Percentiles rank a stretch among this genome's conserved stretches.
phyloP scores from a whole-genome alignment of 1,284 basidiomycete species.

The Gymnopus androsaceus region DNA sequence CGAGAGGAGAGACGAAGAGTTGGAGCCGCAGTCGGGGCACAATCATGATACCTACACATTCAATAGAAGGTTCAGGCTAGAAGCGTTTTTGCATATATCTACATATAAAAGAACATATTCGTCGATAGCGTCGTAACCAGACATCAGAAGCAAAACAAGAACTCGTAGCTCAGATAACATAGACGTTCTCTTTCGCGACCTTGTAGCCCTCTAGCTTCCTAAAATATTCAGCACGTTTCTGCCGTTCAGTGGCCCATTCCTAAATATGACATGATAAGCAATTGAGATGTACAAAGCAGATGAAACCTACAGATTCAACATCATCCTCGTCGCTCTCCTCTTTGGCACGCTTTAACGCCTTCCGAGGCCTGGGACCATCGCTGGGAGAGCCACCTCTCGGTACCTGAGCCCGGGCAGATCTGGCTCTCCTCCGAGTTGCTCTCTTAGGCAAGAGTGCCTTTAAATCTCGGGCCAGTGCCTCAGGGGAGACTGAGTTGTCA shows the following conservation, averaged over 20 bases:
- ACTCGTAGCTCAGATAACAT: constrained; percentile 47
- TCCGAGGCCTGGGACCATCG: neutral
- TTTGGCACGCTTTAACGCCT: constrained; percentile 17
- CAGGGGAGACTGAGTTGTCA: constrained; percentile 2
- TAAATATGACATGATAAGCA: constrained; percentile 22
- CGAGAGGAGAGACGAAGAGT: constrained; percentile 32
- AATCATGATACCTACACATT: neutral
- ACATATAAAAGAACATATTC: neutral
- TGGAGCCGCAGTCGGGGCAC: neutral
- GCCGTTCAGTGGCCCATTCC: constrained; percentile 47
- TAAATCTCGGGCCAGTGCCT: constrained; percentile 9
- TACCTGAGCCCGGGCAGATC: neutral
- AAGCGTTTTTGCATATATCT: neutral
- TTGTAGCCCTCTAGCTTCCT: constrained; percentile 53
- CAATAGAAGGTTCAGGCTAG: neutral
- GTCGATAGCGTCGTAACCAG: neutral
- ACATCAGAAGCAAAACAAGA: neutral
- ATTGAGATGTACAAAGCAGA: neutral
- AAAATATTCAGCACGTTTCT: constrained; percentile 58
- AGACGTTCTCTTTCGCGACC: constrained; percentile 60
- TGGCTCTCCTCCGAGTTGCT: neutral
- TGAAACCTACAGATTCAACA: constrained; percentile 16
- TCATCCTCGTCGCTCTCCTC: constrained; percentile 14
- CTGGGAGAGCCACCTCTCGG: neutral
- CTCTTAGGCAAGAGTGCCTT: constrained; percentile 15